phyloP scores from a whole-genome alignment of 2,329 filamentous ascomycete genomes.

The Didymella lethalis region DNA sequence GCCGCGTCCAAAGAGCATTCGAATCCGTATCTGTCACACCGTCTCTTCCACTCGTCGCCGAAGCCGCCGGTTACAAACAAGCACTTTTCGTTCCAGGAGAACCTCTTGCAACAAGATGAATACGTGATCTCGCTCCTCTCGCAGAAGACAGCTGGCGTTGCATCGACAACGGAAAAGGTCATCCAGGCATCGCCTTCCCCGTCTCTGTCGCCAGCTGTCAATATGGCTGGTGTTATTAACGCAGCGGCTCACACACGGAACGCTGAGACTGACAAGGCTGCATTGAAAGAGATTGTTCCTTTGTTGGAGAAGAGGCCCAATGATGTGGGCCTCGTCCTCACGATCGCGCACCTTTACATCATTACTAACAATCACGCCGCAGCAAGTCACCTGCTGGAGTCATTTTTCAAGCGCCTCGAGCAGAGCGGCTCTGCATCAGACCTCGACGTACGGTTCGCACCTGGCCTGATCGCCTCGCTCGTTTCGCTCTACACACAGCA shows the following conservation, averaged over 20 bases:
- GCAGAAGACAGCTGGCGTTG: constrained; percentile 73
- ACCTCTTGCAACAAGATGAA: constrained; percentile 67
- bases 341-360: constrained; percentile 82
- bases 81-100: constrained; percentile 75
- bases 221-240: constrained; percentile 69
- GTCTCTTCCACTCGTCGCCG: constrained; percentile 65
- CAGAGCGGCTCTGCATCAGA: constrained; percentile 63
- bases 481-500: constrained; percentile 81
- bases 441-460: constrained; percentile 78
- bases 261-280: constrained; percentile 66
- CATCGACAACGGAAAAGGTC: constrained; percentile 60
- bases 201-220: constrained; percentile 60
- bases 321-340: constrained; percentile 81
- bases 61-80: constrained; percentile 65
- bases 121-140: constrained; percentile 71
- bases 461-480: constrained; percentile 81
- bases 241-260: constrained; percentile 77
- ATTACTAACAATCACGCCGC: constrained; percentile 73
- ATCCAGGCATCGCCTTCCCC: constrained; percentile 56
- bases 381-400: constrained; percentile 77
- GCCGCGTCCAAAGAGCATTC: constrained; percentile 55
- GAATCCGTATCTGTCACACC: constrained; percentile 75
- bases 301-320: constrained; percentile 76
- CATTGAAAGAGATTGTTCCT: constrained; percentile 73
- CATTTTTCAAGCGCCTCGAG: constrained; percentile 77